These are phyloP conservation scores for Larix sibirica DNA, from an alignment of 83 land plant species.

Conservation along the genomic window DNA sequence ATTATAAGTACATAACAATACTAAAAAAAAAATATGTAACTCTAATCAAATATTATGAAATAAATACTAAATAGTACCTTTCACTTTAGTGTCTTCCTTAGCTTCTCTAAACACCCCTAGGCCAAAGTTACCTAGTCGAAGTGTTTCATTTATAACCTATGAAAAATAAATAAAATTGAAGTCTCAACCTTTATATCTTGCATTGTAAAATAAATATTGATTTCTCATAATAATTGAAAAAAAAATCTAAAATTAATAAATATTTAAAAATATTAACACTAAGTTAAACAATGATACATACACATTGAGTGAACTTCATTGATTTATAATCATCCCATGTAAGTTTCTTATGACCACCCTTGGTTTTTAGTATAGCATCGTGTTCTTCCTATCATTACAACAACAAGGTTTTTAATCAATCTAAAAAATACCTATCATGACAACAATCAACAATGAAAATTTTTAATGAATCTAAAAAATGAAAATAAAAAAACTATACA, in stretches of 20 bases:
- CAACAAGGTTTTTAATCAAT: neutral
- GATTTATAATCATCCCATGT: neutral
- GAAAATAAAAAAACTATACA: no score
- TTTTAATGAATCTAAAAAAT: neutral
- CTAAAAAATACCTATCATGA: neutral
- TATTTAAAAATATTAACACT: neutral
- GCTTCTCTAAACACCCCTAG: neutral
- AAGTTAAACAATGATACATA: neutral
- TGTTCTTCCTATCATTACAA: neutral
- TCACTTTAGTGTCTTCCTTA: neutral
- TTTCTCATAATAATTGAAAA: neutral
- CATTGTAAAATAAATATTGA: no score
- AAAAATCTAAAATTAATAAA: neutral
- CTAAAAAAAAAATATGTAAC: neutral
- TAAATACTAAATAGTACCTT: neutral
- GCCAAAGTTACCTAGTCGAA: neutral
- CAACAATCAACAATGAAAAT: neutral
- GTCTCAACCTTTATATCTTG: no score
- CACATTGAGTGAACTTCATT: conserved; percentile 6
- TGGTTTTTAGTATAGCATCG: neutral
- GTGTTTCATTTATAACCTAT: neutral
- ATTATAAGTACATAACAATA: neutral
- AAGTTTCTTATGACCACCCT: neutral
- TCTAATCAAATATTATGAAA: no score
- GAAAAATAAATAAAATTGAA: neutral